Conservation (phyloP, 306 rosid species). For the Vigna unguiculata region DNA sequence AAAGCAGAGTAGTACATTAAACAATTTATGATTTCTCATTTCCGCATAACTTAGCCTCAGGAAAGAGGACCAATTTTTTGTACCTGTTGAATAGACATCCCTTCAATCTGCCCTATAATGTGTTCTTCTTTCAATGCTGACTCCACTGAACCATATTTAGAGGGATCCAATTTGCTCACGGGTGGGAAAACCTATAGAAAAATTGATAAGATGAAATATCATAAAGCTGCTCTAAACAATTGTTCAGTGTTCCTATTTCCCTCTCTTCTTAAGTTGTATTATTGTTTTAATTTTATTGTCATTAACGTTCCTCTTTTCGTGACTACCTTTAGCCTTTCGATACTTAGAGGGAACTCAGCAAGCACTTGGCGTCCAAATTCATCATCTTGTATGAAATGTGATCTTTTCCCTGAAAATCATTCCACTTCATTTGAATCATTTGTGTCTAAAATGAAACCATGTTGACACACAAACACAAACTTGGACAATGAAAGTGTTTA, state of each 20-base stretch:
- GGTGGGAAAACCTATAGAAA: conserved; percentile 57
- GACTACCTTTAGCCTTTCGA: conserved; percentile 53
- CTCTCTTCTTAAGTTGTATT: neutral
- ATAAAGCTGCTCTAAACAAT: neutral
- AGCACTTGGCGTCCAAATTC: conserved; percentile 58
- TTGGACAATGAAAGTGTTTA: neutral
- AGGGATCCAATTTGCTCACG: conserved; percentile 56
- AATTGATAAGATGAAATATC: conserved; percentile 2
- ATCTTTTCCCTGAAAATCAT: conserved; percentile 44
- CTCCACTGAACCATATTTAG: conserved; percentile 54
- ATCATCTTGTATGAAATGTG: conserved; percentile 48
- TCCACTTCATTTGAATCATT: neutral
- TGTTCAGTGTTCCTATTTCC: neutral
- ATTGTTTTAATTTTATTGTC: neutral
- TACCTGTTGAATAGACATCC: conserved; percentile 60
- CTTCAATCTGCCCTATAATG: conserved; percentile 50
- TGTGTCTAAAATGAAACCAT: conserved; percentile 19
- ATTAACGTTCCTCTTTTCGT: neutral
- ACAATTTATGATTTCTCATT: conserved; percentile 18
- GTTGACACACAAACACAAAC: neutral
- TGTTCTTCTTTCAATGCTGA: conserved; percentile 65
- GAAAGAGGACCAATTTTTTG: neutral
- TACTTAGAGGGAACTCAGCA: conserved; percentile 53
- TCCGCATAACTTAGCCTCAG: neutral
- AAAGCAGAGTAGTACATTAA: neutral